Evolutionary conservation across 2,329 filamentous ascomycete species (phyloP).

Genomic region (Elsinoe perseae): DNA sequence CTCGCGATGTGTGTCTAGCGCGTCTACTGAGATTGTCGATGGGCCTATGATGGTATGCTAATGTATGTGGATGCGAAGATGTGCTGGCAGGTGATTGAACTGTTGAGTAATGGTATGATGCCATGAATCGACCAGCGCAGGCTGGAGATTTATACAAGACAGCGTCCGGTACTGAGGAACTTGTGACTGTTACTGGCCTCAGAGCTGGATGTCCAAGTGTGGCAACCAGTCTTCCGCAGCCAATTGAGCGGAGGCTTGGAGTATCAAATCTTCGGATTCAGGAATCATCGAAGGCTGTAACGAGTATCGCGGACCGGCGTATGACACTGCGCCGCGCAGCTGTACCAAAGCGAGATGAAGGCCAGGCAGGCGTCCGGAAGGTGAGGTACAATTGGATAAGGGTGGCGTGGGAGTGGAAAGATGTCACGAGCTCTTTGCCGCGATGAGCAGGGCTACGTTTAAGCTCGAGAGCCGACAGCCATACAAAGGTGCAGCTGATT

Average conservation of each 20-base stretch:
- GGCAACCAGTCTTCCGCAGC: not conserved
- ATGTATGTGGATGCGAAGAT: not conserved
- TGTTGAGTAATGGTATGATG: not conserved
- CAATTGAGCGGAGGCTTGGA: not conserved
- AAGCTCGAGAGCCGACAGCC: conserved; percentile 7
- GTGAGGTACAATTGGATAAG: not conserved
- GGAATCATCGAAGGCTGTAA: not conserved
- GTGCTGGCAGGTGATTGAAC: not conserved
- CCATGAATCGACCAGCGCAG: not conserved
- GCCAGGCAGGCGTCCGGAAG: not conserved
- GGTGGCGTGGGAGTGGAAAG: not conserved
- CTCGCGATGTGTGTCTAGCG: not conserved
- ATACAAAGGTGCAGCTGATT: conserved; percentile 8
- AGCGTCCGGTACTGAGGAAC: not conserved
- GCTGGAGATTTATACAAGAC: not conserved
- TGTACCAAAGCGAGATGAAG: not conserved
- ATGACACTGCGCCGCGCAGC: not conserved
- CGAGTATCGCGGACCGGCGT: not conserved
- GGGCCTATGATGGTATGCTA: not conserved
- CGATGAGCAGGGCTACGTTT: not conserved
- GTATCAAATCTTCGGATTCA: not conserved
- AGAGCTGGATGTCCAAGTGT: not conserved
- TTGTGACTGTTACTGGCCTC: not conserved
- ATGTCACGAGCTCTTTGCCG: conserved; percentile 3
- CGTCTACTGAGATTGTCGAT: not conserved